A percentile compares a stretch with the other conserved stretches of the same genome.
These are phyloP conservation scores for Fraxinus albicans DNA, from an alignment of 305 asterid species.

Conservation along the genomic window DNA sequence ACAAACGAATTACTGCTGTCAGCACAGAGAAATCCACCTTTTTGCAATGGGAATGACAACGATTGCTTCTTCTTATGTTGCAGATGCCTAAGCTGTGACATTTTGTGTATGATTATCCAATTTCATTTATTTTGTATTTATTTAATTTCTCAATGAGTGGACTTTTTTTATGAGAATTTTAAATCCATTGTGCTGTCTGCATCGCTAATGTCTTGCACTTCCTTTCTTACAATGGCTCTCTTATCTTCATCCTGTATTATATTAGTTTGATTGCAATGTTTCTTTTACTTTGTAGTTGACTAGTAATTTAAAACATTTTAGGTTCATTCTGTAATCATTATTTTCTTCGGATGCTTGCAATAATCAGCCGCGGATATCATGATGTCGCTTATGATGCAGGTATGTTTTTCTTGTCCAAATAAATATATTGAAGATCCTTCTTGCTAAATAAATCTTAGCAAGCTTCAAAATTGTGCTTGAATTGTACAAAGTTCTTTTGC, in stretches of 20 bases:
- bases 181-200: neutral
- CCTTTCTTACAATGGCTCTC: neutral
- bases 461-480: neutral
- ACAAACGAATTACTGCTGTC: neutral
- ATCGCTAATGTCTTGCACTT: neutral
- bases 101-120: slow-evolving; percentile 7
- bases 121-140: neutral
- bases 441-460: neutral
- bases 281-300: neutral
- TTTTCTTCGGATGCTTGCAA: slow-evolving; percentile 84
- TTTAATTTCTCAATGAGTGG: neutral
- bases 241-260: neutral
- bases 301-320: slow-evolving; percentile 21
- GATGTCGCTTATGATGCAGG: slow-evolving; percentile 78
- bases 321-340: slow-evolving; percentile 89
- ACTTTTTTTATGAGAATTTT: neutral
- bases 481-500: neutral
- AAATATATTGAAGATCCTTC: neutral
- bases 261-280: neutral
- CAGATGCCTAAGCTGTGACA: slow-evolving; percentile 12
- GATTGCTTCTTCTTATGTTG: slow-evolving; percentile 1
- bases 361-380: slow-evolving; percentile 65
- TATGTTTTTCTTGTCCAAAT: slow-evolving; percentile 31
- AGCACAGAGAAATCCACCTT: neutral
- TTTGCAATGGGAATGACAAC: neutral